phyloP scores from a whole-genome alignment of 768 basidiomycete genomes.

The Cubamyces sp. region DNA sequence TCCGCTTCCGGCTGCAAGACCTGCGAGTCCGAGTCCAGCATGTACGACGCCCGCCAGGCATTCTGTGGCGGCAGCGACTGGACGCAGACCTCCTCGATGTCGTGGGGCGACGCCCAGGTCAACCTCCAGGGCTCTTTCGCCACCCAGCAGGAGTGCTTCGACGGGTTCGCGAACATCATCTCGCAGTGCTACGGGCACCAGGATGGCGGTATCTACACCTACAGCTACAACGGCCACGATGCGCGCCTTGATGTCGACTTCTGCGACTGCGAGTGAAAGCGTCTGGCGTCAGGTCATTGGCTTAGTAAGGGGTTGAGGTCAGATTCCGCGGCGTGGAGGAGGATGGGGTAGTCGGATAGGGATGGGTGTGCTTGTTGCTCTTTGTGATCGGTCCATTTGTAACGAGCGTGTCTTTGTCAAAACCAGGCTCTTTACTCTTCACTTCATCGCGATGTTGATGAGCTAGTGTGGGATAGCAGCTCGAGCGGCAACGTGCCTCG shows the following conservation, averaged over 20 bases:
- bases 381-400: no score
- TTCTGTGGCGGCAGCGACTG: slow-evolving; percentile 1
- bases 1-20: not conserved
- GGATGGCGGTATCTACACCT: not conserved
- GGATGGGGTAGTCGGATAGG: no score
- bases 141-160: slow-evolving; percentile 1
- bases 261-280: slow-evolving; percentile 1
- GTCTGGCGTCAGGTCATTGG: no score
- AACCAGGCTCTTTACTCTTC: no score
- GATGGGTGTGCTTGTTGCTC: no score
- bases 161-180: slow-evolving; percentile 9
- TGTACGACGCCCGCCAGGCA: not conserved
- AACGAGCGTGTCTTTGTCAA: no score
- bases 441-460: no score
- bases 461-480: no score
- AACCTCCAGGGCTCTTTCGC: not conserved
- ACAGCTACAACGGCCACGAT: not conserved
- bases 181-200: not conserved
- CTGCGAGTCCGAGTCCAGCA: not conserved
- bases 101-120: not conserved
- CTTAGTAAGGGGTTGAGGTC: no score
- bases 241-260: slow-evolving; percentile 8
- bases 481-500: no score
- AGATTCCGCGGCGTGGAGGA: no score
- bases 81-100: not conserved